A percentile compares a stretch with the other conserved stretches of the same genome.
phyloP scores from a whole-genome alignment of 495 filamentous ascomycete genomes.

The Apiosordaria backusii region DNA sequence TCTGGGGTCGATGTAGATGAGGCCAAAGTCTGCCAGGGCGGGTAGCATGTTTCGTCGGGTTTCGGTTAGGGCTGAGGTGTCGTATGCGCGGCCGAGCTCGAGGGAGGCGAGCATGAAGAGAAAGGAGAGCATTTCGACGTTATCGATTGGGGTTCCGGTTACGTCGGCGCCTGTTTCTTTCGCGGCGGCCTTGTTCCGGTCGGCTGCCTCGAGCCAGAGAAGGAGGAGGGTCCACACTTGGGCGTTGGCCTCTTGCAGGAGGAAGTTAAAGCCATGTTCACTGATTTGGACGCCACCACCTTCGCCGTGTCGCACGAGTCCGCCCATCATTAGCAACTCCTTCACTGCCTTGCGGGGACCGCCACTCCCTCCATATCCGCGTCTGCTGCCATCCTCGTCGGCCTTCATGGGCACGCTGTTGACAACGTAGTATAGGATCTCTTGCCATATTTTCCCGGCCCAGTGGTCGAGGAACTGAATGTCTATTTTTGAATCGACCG shows the following conservation, averaged over 20 bases:
- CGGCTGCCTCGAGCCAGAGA: slow-evolving; percentile 85
- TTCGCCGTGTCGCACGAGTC: slow-evolving; percentile 66
- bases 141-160: slow-evolving; percentile 62
- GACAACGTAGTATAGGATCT: slow-evolving; percentile 93
- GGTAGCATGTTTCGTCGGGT: slow-evolving; percentile 83
- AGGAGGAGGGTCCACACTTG: slow-evolving; percentile 95
- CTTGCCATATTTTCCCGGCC: slow-evolving; percentile 87
- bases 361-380: slow-evolving; percentile 25
- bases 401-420: slow-evolving; percentile 42
- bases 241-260: slow-evolving; percentile 90
- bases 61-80: slow-evolving; percentile 69
- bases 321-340: slow-evolving; percentile 69
- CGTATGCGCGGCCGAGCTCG: slow-evolving; percentile 86
- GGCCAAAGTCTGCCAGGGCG: slow-evolving; percentile 80
- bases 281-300: slow-evolving; percentile 66
- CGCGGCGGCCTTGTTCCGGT: slow-evolving; percentile 41
- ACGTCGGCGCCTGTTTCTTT: slow-evolving; percentile 19
- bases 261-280: slow-evolving; percentile 85
- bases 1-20: slow-evolving; percentile 66
- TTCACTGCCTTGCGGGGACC: slow-evolving; percentile 75
- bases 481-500: slow-evolving; percentile 55
- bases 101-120: slow-evolving; percentile 93
- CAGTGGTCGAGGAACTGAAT: slow-evolving; percentile 77
- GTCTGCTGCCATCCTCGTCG: slow-evolving; percentile 27
- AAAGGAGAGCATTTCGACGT: slow-evolving; percentile 90